A percentile compares a stretch with the other conserved stretches of the same genome.
phyloP scores from a whole-genome alignment of 192 early-diverging fungal species.

The Backusella liffmaniae region DNA sequence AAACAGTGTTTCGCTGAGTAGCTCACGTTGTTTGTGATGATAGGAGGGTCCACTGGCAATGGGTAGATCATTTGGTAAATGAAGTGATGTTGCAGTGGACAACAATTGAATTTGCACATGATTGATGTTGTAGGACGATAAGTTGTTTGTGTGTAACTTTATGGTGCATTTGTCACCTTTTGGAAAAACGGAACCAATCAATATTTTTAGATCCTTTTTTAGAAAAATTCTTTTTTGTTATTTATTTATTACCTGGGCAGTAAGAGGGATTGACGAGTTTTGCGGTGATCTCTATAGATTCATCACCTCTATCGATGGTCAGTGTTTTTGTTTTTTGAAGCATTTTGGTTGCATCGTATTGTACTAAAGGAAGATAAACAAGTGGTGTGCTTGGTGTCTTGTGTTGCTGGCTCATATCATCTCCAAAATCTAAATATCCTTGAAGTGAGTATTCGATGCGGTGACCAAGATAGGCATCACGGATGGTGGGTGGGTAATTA shows the following conservation, averaged over 20 bases:
- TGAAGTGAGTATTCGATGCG: constrained; percentile 25
- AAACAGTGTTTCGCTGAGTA: constrained; percentile 12
- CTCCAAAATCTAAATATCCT: constrained; percentile 18
- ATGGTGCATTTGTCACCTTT: constrained; percentile 24
- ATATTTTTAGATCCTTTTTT: neutral
- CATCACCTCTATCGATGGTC: neutral
- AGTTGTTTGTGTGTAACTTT: neutral
- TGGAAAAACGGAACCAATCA: neutral
- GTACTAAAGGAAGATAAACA: constrained; percentile 22
- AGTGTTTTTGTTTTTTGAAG: neutral
- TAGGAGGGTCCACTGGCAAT: constrained; percentile 1
- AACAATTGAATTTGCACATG: constrained; percentile 8
- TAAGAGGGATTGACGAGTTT: constrained; percentile 23
- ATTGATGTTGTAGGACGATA: constrained; percentile 11
- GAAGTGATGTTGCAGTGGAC: constrained; percentile 16
- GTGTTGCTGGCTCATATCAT: neutral
- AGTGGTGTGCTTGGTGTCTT: neutral
- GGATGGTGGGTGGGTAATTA: constrained; percentile 31
- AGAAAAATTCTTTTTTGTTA: neutral
- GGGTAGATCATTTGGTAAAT: constrained; percentile 8
- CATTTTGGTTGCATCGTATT: neutral
- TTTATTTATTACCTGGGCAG: constrained; percentile 29
- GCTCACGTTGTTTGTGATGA: constrained; percentile 4
- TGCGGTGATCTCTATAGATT: constrained; percentile 12
- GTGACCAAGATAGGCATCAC: constrained; percentile 21